A percentile compares a stretch with the other conserved stretches of the same genome.
Conservation (phyloP, 1,139 yeast genomes). For the Lodderomyces pseudojiufengensis region DNA sequence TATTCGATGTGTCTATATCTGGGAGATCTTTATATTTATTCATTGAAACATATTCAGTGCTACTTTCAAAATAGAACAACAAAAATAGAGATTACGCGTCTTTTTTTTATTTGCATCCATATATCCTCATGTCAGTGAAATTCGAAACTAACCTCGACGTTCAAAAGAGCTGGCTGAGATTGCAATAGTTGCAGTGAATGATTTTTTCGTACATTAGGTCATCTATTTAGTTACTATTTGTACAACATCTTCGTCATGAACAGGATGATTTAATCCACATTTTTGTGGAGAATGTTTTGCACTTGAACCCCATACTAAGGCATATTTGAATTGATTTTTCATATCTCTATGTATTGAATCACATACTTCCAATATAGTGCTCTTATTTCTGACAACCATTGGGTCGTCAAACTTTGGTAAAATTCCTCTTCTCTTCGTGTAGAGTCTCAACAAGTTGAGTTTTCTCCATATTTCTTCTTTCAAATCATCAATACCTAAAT, state of each 20-base stretch:
- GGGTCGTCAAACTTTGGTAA: slow-evolving; percentile 84
- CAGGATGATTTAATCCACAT: slow-evolving; percentile 80
- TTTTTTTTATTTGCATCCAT: too few relatives aligned
- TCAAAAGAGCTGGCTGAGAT: too few relatives aligned
- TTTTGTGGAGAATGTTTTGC: slow-evolving; percentile 96
- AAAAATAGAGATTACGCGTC: too few relatives aligned
- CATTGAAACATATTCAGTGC: too few relatives aligned
- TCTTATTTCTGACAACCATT: slow-evolving; percentile 77
- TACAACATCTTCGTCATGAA: slow-evolving; percentile 93
- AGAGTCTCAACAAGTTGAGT: slow-evolving; percentile 71
- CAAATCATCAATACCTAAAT: slow-evolving; percentile 80
- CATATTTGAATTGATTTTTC: slow-evolving; percentile 88
- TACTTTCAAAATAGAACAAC: too few relatives aligned
- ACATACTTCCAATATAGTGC: slow-evolving; percentile 83
- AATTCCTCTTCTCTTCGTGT: slow-evolving; percentile 80
- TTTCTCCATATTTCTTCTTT: slow-evolving; percentile 93
- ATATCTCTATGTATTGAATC: slow-evolving; percentile 91
- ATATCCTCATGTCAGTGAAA: too few relatives aligned
- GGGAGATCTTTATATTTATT: slow-evolving; percentile 24
- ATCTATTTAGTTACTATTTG: slow-evolving; percentile 77
- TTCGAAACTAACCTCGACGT: too few relatives aligned
- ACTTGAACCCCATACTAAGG: slow-evolving; percentile 94
- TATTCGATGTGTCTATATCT: slow-evolving; percentile 26
- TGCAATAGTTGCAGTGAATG: too few relatives aligned
- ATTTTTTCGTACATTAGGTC: too few relatives aligned